Conservation (phyloP, 805 yeast species). For the Yamadazyma ubonensis region DNA sequence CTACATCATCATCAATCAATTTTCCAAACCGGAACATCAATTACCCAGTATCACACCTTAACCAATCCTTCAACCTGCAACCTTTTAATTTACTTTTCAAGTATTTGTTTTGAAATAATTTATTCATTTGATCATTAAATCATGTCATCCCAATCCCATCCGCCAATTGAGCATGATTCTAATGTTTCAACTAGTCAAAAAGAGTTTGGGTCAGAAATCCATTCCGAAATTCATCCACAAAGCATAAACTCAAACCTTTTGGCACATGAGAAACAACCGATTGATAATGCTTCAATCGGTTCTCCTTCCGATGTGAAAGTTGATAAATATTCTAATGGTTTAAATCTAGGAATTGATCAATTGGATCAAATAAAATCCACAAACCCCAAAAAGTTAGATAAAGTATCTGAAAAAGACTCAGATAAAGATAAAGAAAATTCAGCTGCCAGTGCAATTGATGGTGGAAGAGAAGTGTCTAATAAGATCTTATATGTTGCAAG, state of each 20-base stretch:
- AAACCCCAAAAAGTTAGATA: not conserved
- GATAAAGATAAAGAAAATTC: not conserved
- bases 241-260: not conserved
- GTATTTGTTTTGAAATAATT: not conserved
- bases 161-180: not conserved
- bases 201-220: too few species aligned
- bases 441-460: slow-evolving; percentile 69
- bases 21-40: slow-evolving; percentile 4
- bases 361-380: too few species aligned
- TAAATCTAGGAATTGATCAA: too few species aligned
- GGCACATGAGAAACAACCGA: too few species aligned
- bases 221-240: not conserved
- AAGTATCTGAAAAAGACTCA: not conserved
- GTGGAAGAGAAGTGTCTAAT: slow-evolving; percentile 78
- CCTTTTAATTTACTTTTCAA: not conserved
- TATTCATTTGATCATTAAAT: not conserved
- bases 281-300: too few species aligned
- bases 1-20: not conserved
- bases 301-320: too few species aligned
- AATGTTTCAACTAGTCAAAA: too few species aligned
- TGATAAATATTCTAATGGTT: too few species aligned
- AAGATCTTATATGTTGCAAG: slow-evolving; percentile 78
- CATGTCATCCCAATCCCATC: not conserved
- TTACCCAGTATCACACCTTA: slow-evolving; percentile 6
- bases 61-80: not conserved